phyloP scores from a whole-genome alignment of 257 asterid species.

The Rehmannia glutinosa region DNA sequence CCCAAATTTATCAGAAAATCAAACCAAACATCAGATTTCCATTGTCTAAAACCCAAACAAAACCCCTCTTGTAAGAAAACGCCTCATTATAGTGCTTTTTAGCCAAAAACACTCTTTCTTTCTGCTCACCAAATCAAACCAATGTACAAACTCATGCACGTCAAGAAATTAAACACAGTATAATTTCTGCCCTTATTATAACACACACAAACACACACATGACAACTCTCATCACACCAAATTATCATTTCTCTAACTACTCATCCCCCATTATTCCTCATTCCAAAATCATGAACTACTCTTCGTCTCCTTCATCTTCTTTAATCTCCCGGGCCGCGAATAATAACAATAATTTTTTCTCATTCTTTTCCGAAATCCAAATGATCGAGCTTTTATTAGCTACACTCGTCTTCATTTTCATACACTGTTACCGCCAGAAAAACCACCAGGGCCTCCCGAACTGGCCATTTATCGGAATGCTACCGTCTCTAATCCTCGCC shows the following conservation, averaged over 20 bases:
- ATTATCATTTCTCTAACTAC: conserved; percentile 34
- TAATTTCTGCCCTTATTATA: conserved; percentile 26
- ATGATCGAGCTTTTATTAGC: conserved; percentile 57
- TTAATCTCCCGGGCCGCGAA: not conserved
- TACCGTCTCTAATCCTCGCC: conserved; percentile 70
- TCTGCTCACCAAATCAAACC: conserved; percentile 46
- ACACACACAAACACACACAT: conserved; percentile 23
- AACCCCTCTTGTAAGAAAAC: not conserved
- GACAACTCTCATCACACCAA: conserved; percentile 16
- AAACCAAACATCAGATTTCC: no score
- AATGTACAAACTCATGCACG: conserved; percentile 25
- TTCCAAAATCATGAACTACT: conserved; percentile 35
- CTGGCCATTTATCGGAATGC: conserved; percentile 91
- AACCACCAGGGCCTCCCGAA: conserved; percentile 50
- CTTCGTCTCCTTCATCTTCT: not conserved
- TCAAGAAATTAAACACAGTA: conserved; percentile 14
- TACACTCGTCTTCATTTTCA: conserved; percentile 37
- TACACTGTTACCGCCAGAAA: conserved; percentile 44
- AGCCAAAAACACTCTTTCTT: not conserved
- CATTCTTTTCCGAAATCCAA: conserved; percentile 45
- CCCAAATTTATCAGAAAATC: no score
- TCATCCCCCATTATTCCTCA: conserved; percentile 16
- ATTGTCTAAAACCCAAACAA: no score
- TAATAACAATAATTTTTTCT: not conserved
- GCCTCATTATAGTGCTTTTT: not conserved